Percentiles rank a stretch among this genome's conserved stretches.
These are phyloP conservation scores for Termitomyces bulborhizus DNA, from an alignment of 768 basidiomycete genomes.

Conservation along the genomic window DNA sequence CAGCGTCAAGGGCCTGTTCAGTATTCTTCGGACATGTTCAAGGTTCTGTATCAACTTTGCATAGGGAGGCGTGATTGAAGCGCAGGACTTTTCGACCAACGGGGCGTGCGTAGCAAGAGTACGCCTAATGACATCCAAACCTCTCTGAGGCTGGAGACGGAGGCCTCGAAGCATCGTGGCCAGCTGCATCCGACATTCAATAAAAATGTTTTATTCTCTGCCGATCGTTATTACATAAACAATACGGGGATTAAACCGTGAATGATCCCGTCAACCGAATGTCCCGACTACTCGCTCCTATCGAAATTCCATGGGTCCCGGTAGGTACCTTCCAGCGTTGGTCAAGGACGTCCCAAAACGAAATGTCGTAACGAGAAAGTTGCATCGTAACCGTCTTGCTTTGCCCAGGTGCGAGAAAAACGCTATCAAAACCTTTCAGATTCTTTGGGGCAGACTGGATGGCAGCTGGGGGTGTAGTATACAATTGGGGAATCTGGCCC, in stretches of 20 bases:
- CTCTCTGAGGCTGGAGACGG: slow-evolving; percentile 16
- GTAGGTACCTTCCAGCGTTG: slow-evolving; percentile 53
- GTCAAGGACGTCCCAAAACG: slow-evolving; percentile 45
- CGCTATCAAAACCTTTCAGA: slow-evolving; percentile 52
- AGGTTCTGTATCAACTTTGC: slow-evolving; percentile 62
- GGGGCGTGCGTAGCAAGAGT: slow-evolving; percentile 32
- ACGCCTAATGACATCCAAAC: slow-evolving; percentile 19
- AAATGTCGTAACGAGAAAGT: slow-evolving; percentile 45
- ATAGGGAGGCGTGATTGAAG: slow-evolving; percentile 84
- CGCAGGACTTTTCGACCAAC: slow-evolving; percentile 34
- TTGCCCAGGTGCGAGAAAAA: slow-evolving; percentile 37
- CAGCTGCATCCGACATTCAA: not conserved
- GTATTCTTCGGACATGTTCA: slow-evolving; percentile 55
- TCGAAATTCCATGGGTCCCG: slow-evolving; percentile 38
- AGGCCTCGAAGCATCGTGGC: slow-evolving; percentile 22
- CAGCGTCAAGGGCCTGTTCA: slow-evolving; percentile 82
- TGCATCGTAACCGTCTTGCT: slow-evolving; percentile 39
- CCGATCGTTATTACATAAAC: slow-evolving; percentile 8
- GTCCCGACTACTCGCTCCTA: slow-evolving; percentile 48
- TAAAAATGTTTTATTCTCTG: slow-evolving; percentile 11
- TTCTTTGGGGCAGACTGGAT: slow-evolving; percentile 42
- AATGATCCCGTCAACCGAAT: slow-evolving; percentile 38
- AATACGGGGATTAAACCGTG: slow-evolving; percentile 19
- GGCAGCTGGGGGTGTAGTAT: slow-evolving; percentile 42
- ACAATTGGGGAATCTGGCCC: slow-evolving; percentile 48